A percentile compares a stretch with the other conserved stretches of the same genome.
phyloP scores from a whole-genome alignment of 2,329 filamentous ascomycete species.

The Didymella exigua region DNA sequence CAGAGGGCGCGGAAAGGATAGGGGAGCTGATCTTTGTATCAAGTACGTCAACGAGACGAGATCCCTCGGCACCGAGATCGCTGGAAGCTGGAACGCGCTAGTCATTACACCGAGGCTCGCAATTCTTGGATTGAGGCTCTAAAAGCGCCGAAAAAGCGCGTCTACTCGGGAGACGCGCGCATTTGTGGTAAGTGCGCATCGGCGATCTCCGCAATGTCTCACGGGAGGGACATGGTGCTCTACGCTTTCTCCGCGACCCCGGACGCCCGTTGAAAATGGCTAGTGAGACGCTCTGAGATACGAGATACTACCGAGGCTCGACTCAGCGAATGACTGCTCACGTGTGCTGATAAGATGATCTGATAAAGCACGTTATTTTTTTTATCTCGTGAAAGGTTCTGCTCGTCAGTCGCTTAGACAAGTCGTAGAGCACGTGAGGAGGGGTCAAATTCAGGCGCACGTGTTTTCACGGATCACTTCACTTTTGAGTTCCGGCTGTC shows the following conservation, averaged over 20 bases:
- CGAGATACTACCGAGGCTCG: constrained; percentile 17
- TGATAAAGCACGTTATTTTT: too few relatives aligned
- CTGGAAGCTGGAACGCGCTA: constrained; percentile 24
- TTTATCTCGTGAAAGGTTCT: too few relatives aligned
- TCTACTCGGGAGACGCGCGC: constrained; percentile 9
- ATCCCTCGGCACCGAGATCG: constrained; percentile 34
- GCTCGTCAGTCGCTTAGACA: neutral
- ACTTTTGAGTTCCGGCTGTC: neutral
- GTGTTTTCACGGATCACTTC: neutral
- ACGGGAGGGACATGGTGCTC: neutral
- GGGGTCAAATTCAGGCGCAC: neutral
- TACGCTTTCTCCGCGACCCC: constrained; percentile 10
- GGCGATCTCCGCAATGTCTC: constrained; percentile 13
- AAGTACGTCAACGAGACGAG: constrained; percentile 22
- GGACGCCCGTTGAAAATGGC: neutral
- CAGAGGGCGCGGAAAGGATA: constrained; percentile 8
- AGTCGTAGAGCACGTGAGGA: constrained; percentile 11
- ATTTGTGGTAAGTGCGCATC: constrained; percentile 11
- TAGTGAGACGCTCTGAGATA: neutral
- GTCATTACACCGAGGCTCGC: constrained; percentile 28
- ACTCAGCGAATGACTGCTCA: neutral
- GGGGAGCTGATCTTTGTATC: constrained; percentile 12
- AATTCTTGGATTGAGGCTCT: neutral
- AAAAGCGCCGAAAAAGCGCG: constrained; percentile 14
- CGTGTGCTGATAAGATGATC: constrained; percentile 15